Evolutionary conservation across 768 basidiomycete genomes (phyloP).

Genomic region (Mycena galopus): DNA sequence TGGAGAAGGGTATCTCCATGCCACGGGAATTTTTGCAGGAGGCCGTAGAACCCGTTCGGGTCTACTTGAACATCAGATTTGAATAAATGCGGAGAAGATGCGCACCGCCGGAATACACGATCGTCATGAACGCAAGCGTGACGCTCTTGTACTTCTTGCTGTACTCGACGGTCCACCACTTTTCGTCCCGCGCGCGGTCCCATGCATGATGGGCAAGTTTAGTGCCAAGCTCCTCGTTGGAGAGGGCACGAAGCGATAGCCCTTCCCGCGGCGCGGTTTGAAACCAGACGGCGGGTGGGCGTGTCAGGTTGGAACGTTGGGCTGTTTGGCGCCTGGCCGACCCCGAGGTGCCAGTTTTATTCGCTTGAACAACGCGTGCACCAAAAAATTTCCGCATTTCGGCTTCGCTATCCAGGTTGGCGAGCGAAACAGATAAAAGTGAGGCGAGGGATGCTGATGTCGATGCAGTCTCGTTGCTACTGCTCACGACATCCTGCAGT

Average conservation of each 20-base stretch:
- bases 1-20: conserved; percentile 94
- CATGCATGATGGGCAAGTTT: conserved; percentile 58
- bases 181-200: conserved; percentile 67
- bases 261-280: conserved; percentile 79
- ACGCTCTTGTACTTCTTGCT: conserved; percentile 86
- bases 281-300: conserved; percentile 84
- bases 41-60: conserved; percentile 81
- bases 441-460: conserved; percentile 54
- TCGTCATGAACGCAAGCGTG: conserved; percentile 84
- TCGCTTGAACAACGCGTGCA: conserved; percentile 84
- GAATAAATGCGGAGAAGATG: conserved; percentile 11
- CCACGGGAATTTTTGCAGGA: conserved; percentile 87
- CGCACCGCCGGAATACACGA: conserved; percentile 86
- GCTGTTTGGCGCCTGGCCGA: conserved; percentile 56
- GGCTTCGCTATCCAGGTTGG: conserved; percentile 88
- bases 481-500: conserved; percentile 54
- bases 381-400: conserved; percentile 97
- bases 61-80: conserved; percentile 55
- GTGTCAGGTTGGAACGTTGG: conserved; percentile 80
- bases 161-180: conserved; percentile 93
- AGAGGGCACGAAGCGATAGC: conserved; percentile 71
- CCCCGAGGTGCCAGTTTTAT: conserved; percentile 54
- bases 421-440: conserved; percentile 83
- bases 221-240: conserved; percentile 63
- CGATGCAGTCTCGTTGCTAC: conserved; percentile 36